Conservation (phyloP, 1,139 yeast genomes). For the Suhomyces maxii region DNA sequence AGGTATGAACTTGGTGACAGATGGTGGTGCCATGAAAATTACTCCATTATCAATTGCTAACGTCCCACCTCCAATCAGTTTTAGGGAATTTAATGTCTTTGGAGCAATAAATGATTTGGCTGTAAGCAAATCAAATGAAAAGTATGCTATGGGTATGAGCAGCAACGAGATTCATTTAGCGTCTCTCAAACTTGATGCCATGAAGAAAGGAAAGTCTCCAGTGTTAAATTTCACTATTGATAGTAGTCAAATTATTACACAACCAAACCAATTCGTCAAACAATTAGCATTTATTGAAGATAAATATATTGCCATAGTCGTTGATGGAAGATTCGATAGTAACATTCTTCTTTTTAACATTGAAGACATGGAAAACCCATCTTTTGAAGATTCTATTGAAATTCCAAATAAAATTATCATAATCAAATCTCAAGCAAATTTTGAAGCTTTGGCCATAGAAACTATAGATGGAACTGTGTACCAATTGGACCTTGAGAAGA, state of each 20-base stretch:
- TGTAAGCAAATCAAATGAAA: constrained; percentile 58
- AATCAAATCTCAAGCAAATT: constrained; percentile 57
- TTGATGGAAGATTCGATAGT: constrained; percentile 52
- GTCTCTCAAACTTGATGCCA: constrained; percentile 25
- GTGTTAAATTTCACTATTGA: constrained; percentile 36
- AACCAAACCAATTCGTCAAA: constrained; percentile 50
- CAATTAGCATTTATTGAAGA: constrained; percentile 64
- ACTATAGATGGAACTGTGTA: constrained; percentile 63
- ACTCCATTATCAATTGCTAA: constrained; percentile 86
- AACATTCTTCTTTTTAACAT: constrained; percentile 52
- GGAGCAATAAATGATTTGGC: constrained; percentile 62
- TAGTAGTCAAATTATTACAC: constrained; percentile 26
- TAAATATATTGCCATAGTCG: constrained; percentile 52
- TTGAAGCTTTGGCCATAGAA: constrained; percentile 54
- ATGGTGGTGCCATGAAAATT: constrained; percentile 69
- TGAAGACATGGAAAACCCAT: constrained; percentile 36
- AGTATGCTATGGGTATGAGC: constrained; percentile 58
- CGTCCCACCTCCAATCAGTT: constrained; percentile 93
- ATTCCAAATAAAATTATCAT: constrained; percentile 54
- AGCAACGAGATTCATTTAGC: constrained; percentile 25
- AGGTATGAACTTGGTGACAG: constrained; percentile 80
- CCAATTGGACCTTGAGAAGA: constrained; percentile 32
- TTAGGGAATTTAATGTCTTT: constrained; percentile 57
- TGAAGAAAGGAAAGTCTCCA: constrained; percentile 50
- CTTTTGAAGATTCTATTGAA: constrained; percentile 41